Evolutionary conservation across 495 filamentous ascomycete genomes (phyloP).

Genomic region (Durotheca rogersii): DNA sequence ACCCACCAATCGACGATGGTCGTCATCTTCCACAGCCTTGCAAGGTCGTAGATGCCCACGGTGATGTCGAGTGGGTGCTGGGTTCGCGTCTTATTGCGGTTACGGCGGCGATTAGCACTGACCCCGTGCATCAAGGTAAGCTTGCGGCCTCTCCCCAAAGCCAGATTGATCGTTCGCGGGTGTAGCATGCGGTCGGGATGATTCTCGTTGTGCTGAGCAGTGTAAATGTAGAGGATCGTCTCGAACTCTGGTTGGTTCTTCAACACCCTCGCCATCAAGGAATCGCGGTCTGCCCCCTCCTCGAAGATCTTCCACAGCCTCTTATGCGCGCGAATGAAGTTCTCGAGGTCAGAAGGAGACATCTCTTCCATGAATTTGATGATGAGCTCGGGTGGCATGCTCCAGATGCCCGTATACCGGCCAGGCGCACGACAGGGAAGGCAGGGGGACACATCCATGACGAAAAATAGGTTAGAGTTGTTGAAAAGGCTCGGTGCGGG

Average conservation of each 20-base stretch:
- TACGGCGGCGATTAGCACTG: not conserved
- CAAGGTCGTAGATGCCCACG: conserved; percentile 5
- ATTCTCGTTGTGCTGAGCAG: conserved; percentile 4
- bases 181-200: conserved; percentile 14
- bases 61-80: not conserved
- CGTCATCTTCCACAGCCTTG: conserved; percentile 18
- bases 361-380: conserved; percentile 38
- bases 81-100: not conserved
- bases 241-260: conserved; percentile 22
- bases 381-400: conserved; percentile 35
- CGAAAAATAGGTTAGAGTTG: not conserved
- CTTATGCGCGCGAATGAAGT: conserved; percentile 27
- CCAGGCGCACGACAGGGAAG: not conserved
- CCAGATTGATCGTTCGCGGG: conserved; percentile 16
- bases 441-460: not conserved
- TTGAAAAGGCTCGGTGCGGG: no score
- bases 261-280: conserved; percentile 31
- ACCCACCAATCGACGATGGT: conserved; percentile 45
- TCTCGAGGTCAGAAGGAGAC: conserved; percentile 27
- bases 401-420: not conserved
- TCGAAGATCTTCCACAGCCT: conserved; percentile 24
- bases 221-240: conserved; percentile 17
- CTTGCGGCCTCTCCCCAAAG: not conserved
- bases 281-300: conserved; percentile 17
- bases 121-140: conserved; percentile 15